Conservation (phyloP, 2,329 filamentous ascomycete species). For the Aspergillus pseudoterreus region DNA sequence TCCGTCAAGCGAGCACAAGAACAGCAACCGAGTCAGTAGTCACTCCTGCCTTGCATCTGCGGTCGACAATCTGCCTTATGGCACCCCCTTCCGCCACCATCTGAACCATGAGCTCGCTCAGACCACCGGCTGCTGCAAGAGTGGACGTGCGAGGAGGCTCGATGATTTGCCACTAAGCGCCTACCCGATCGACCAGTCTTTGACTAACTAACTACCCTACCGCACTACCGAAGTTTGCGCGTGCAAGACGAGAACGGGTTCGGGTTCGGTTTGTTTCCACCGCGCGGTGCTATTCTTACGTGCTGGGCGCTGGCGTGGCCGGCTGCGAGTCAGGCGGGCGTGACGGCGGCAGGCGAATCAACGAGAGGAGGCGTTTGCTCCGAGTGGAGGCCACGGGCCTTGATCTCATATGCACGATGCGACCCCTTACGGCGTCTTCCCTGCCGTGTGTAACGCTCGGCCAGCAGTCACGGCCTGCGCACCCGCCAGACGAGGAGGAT, state of each 20-base stretch:
- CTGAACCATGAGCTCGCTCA: not conserved
- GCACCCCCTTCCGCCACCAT: not conserved
- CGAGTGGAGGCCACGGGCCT: slow-evolving; percentile 15
- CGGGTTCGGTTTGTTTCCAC: not conserved
- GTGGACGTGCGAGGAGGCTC: not conserved
- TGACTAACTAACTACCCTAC: not conserved
- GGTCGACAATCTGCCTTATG: not conserved
- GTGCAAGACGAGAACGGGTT: not conserved
- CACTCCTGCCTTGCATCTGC: not conserved
- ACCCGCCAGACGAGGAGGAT: not conserved
- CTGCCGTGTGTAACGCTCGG: slow-evolving; percentile 4
- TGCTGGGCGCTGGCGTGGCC: slow-evolving; percentile 16
- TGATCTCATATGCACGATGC: slow-evolving; percentile 16
- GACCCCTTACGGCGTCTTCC: slow-evolving; percentile 7
- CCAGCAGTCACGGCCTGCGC: not conserved
- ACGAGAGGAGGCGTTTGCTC: slow-evolving; percentile 8
- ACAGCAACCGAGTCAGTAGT: not conserved
- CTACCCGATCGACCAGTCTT: not conserved
- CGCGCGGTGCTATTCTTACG: slow-evolving; percentile 8
- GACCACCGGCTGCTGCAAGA: not conserved
- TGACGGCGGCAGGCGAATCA: slow-evolving; percentile 10
- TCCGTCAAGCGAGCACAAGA: not conserved
- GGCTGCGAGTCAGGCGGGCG: slow-evolving; percentile 18
- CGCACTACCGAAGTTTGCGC: too few relatives aligned
- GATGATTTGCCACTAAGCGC: slow-evolving; percentile 4